Base-by-base conservation (phyloP, 345 rosid genomes). In the Cochlearia excelsa region DNA sequence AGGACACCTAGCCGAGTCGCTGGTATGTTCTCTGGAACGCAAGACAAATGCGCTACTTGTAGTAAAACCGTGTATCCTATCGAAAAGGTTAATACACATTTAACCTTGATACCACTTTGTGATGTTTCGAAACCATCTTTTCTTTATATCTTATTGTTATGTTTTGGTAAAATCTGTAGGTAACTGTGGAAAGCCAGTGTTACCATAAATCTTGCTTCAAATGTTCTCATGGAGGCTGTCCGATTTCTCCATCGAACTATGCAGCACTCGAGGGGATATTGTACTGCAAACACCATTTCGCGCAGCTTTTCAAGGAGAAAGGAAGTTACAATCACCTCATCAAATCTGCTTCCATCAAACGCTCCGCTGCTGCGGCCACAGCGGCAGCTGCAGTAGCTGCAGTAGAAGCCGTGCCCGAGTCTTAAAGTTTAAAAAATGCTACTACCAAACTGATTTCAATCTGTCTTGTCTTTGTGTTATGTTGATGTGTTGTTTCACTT, bases 241-340 rank as follows among this genome's bases (percentile, higher is more conserved):
- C 98, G 7, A 35, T 94, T 30, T 75, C 86, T 26, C 97, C 97
- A n/a, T 94, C 99, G 30, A 89, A 80, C 59, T 94, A 94, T 34
- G 99, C 99, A n/a, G 99, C 99, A 3, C 87, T 94, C 0, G 95
- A 94, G 50, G 97, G 99, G 34, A 75, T 85, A 43, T 71, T 94
- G 63, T 90, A 94, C 59, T 94, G 99, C 80, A 94, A 94, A 62
- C 97, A 85, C 50, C 99, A 94, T 74, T 94, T 94, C 61, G 72
- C 96, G 37, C 99, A 94, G 81, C 94, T 94, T 64, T 94, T 94
- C 79, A 87, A 84, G 81, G 97, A 93, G 82, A 94, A 94, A 59
- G 99, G 99, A 37, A 94, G 90, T 80, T 94, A 94, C 80, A 90
- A 84, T 54, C 97, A 94, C 71, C 81, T 89, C 1, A 78, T 88